Percentiles rank a stretch among this genome's conserved stretches.
Evolutionary conservation across 768 basidiomycete species (phyloP).

Genomic region (Phylloporus sp.): DNA sequence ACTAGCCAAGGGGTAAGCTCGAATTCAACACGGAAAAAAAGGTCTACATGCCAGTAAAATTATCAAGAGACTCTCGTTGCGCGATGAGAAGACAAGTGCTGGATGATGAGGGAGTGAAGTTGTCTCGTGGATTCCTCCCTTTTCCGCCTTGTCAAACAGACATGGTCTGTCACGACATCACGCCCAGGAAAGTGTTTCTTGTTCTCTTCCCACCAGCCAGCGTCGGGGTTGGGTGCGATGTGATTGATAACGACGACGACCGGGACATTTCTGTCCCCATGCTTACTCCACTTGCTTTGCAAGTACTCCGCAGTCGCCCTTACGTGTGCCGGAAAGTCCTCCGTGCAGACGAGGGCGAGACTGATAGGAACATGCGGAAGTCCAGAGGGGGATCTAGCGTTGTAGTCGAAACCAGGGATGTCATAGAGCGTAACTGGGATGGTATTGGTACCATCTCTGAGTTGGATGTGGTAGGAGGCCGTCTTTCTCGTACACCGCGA

Average conservation of each 20-base stretch:
- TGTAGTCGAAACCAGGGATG: constrained; percentile 19
- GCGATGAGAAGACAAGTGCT: constrained; percentile 9
- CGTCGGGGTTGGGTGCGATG: constrained; percentile 15
- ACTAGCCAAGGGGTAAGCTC: neutral
- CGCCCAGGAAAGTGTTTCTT: constrained; percentile 19
- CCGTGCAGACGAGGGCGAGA: constrained; percentile 21
- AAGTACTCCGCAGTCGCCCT: constrained; percentile 19
- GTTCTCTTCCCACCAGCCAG: constrained; percentile 22
- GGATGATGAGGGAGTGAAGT: constrained; percentile 16
- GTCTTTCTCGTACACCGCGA: constrained; percentile 17
- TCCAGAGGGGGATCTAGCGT: constrained; percentile 16
- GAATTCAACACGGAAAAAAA: neutral
- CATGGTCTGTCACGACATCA: constrained; percentile 8
- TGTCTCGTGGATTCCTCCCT: constrained; percentile 18
- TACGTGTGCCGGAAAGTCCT: constrained; percentile 18
- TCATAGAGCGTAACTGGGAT: constrained; percentile 21
- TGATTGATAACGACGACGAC: constrained; percentile 22
- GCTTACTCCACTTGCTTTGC: constrained; percentile 15
- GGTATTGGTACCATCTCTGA: constrained; percentile 4
- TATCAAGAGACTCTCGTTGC: neutral
- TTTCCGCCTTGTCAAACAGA: constrained; percentile 16
- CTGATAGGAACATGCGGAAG: constrained; percentile 19
- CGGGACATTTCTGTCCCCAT: constrained; percentile 11
- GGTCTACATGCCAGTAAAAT: neutral
- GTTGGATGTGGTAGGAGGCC: constrained; percentile 13